Percentiles rank a stretch among this genome's conserved stretches.
phyloP scores from a whole-genome alignment of 208 protist species.

The Leishmania tarentolae region DNA sequence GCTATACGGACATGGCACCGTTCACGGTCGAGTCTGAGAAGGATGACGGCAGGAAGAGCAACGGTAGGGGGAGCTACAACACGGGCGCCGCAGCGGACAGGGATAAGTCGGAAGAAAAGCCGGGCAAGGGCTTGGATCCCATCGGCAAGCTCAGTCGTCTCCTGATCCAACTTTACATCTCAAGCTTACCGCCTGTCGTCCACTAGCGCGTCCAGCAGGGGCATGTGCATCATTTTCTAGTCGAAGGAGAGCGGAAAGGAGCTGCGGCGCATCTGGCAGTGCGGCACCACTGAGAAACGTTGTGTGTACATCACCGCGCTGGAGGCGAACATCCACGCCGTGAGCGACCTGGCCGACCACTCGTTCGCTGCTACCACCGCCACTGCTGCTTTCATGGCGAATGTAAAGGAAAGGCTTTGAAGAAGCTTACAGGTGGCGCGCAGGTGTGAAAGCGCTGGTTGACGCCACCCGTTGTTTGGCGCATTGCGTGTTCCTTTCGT shows the following conservation, averaged over 20 bases:
- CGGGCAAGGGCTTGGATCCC: slow-evolving; percentile 40
- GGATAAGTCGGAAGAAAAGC: slow-evolving; percentile 21
- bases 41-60: slow-evolving; percentile 20
- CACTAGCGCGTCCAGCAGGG: slow-evolving; percentile 23
- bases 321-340: slow-evolving; percentile 45
- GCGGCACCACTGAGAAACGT: slow-evolving; percentile 32
- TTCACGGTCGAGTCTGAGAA: slow-evolving; percentile 16
- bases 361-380: neutral
- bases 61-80: slow-evolving; percentile 32
- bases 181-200: slow-evolving; percentile 39
- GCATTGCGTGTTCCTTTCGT: no score
- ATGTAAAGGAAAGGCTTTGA: slow-evolving; percentile 24
- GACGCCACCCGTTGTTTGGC: no score
- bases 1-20: slow-evolving; percentile 36
- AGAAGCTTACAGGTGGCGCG: neutral
- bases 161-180: slow-evolving; percentile 39
- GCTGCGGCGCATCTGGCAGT: slow-evolving; percentile 48
- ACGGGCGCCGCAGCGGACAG: slow-evolving; percentile 29
- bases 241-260: slow-evolving; percentile 32
- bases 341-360: slow-evolving; percentile 52
- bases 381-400: neutral
- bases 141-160: slow-evolving; percentile 42
- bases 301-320: slow-evolving; percentile 36
- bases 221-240: slow-evolving; percentile 47
- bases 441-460: no score